Evolutionary conservation across 768 basidiomycete genomes (phyloP), one percentile per base, ranked within the genome.

Genomic region (Termitomyces titanicus): DNA sequence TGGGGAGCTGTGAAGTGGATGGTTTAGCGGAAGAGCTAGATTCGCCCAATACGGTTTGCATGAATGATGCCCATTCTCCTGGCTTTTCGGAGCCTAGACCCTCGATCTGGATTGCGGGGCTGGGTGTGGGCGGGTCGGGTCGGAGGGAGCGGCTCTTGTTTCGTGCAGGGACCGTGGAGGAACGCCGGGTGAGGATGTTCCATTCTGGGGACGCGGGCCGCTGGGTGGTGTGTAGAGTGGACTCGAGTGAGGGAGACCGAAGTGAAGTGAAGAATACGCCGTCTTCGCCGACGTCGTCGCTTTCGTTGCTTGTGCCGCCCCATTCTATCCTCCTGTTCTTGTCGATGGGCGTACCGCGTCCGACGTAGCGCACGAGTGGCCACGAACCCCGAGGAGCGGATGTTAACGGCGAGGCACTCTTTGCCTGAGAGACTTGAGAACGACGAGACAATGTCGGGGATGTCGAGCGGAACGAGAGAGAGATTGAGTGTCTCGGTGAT

Each of bases 301-400:
- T 69, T 24, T 76, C 76, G 0, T 56, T 60, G 22, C 68, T 67
- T 6, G 71, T 54, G 1, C 70, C 76, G 25, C 72, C 74, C 80
- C 79, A 81, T 61, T 79, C 74, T 22, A 72, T 67, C 24, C 73
- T 64, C 49, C 79, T 67, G 34, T 63, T 72, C 15, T 66, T 72
- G 58, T 80, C 79, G 17, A 79, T 71, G 1, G 78, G 80, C 1
- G 80, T 81, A 1, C 79, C 79, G 20, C 78, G 69, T 11, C 77
- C 79, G 6, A 79, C 72, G 57, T 78, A 78, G 45, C 68, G 69
- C 37, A 74, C 63, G 17, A 75, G 64, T 0, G 78, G 78, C 75
- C 76, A 78, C 1, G 80, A 76, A 5, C 76, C 74, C 9, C 73
- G 64, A 12, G 68, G 59, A n/a, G 66, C 58, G 0, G 71, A 64